These are phyloP conservation scores for Cordyceps fumosorosea DNA, from an alignment of 2,329 filamentous ascomycete genomes.

Conservation along the genomic window DNA sequence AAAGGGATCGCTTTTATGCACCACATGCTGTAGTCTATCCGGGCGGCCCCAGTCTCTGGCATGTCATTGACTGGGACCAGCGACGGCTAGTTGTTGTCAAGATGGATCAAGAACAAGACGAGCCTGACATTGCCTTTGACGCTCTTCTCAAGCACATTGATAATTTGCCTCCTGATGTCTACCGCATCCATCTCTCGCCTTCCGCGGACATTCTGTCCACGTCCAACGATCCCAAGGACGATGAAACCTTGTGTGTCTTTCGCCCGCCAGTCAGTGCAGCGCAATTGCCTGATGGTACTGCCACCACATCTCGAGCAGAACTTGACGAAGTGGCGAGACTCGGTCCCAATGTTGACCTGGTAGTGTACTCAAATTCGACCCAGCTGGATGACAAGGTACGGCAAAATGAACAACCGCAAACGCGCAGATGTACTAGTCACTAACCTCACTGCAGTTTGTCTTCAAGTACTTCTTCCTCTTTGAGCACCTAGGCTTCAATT, in stretches of 20 bases:
- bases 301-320: constrained; percentile 17
- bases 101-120: not conserved
- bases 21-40: not conserved
- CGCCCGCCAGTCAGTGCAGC: not conserved
- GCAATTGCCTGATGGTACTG: constrained; percentile 6
- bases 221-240: not conserved
- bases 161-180: not conserved
- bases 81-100: not conserved
- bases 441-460: not conserved
- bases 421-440: too few relatives aligned
- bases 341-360: constrained; percentile 22
- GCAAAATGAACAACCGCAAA: too few relatives aligned
- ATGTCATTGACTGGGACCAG: not conserved
- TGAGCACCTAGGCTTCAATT: constrained; percentile 17
- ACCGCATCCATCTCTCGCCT: not conserved
- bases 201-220: not conserved
- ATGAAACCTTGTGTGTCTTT: not conserved
- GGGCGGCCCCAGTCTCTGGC: not conserved
- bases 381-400: too few relatives aligned
- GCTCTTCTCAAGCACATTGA: not conserved
- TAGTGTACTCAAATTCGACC: constrained; percentile 15
- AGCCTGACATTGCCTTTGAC: not conserved
- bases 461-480: constrained; percentile 29
- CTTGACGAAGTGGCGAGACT: constrained; percentile 18
- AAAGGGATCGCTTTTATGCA: too few relatives aligned